These are phyloP conservation scores for Linnemannia elongata DNA, from an alignment of 192 early-diverging fungal genomes.

Conservation along the genomic window DNA sequence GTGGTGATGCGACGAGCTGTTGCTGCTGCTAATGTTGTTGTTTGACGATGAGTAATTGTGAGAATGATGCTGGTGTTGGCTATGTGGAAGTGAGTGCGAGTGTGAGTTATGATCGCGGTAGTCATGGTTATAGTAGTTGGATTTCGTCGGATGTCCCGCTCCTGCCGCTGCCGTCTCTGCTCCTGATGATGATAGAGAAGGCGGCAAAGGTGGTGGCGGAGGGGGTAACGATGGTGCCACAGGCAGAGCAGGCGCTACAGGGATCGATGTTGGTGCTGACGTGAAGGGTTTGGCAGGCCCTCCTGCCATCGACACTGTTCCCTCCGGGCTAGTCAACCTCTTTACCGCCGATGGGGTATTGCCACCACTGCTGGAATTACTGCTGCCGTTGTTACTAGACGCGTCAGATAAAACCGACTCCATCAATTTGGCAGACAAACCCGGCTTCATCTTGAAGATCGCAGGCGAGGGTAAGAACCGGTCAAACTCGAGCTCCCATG, in stretches of 20 bases:
- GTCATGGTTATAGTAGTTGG: background rate
- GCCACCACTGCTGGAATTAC: background rate
- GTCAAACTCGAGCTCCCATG: conserved; percentile 50
- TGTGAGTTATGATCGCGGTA: background rate
- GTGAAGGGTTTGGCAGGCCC: background rate
- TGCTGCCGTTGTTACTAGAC: background rate
- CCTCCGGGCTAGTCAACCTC: conserved; percentile 37
- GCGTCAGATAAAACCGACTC: background rate
- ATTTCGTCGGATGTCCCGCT: background rate
- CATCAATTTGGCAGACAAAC: background rate
- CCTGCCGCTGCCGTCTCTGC: background rate
- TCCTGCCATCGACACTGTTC: conserved; percentile 25
- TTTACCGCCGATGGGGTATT: background rate
- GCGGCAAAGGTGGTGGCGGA: background rate
- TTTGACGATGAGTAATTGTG: background rate
- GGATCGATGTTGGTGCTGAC: background rate
- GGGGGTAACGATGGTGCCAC: background rate
- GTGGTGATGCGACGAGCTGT: background rate
- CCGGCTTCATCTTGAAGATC: conserved; percentile 19
- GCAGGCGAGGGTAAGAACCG: conserved; percentile 33
- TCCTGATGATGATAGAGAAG: conserved; percentile 4
- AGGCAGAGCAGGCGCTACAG: background rate
- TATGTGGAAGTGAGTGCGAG: background rate
- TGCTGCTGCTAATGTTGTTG: background rate
- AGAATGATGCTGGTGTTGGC: conserved; percentile 9